phyloP scores from a whole-genome alignment of 371 early-diverging fungal species.

The Cokeromyces recurvatus region DNA sequence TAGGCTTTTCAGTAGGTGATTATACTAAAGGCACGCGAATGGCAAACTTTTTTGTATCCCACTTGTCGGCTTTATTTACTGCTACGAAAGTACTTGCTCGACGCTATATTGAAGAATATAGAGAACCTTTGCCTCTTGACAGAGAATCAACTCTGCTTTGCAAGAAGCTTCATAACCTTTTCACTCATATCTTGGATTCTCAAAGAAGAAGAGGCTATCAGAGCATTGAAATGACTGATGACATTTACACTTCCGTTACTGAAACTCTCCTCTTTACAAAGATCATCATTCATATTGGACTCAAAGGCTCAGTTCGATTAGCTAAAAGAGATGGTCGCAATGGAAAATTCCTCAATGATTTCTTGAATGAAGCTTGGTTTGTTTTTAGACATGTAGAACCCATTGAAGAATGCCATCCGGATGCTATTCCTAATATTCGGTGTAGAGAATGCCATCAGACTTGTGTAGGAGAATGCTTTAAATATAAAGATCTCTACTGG shows the following conservation, averaged over 20 bases:
- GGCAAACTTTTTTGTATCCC: slow-evolving; percentile 88
- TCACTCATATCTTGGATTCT: slow-evolving; percentile 82
- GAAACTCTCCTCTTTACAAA: slow-evolving; percentile 91
- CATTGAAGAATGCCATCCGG: slow-evolving; percentile 58
- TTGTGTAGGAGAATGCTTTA: slow-evolving; percentile 84
- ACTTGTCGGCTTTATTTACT: slow-evolving; percentile 87
- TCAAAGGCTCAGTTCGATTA: slow-evolving; percentile 83
- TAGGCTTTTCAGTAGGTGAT: slow-evolving; percentile 83
- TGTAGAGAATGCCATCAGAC: slow-evolving; percentile 70
- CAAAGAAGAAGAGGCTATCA: slow-evolving; percentile 57
- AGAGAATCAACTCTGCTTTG: slow-evolving; percentile 90
- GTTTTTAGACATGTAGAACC: too few species aligned
- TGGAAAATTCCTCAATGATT: slow-evolving; percentile 48
- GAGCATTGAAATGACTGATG: slow-evolving; percentile 79
- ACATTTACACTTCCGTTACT: slow-evolving; percentile 86
- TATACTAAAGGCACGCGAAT: slow-evolving; percentile 82
- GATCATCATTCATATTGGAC: slow-evolving; percentile 81
- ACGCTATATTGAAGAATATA: slow-evolving; percentile 23
- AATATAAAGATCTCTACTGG: slow-evolving; percentile 58
- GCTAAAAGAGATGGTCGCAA: slow-evolving; percentile 43
- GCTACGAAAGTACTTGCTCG: slow-evolving; percentile 71
- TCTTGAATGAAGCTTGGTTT: slow-evolving; percentile 59
- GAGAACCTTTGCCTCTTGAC: slow-evolving; percentile 61
- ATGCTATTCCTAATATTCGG: slow-evolving; percentile 57
- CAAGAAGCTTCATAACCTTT: slow-evolving; percentile 88